Conservation (phyloP, 352 stramenopile genomes). For the Phytophthora niederhauseri region DNA sequence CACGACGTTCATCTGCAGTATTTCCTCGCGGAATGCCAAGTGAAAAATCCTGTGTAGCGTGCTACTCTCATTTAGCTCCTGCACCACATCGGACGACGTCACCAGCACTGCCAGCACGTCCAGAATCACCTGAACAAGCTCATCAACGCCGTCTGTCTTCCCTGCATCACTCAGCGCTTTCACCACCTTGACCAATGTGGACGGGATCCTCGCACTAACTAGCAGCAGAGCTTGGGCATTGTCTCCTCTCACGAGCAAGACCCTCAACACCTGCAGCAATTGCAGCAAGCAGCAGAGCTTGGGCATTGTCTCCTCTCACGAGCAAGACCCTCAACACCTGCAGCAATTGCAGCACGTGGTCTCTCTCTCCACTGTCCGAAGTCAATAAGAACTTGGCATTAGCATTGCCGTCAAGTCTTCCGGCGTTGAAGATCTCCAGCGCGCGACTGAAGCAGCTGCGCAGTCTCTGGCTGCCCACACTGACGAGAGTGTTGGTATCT, state of each 20-base stretch:
- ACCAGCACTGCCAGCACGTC: slow-evolving; percentile 39
- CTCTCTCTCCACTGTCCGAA: slow-evolving; percentile 5
- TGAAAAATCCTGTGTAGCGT: slow-evolving; percentile 62
- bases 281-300: slow-evolving; percentile 39
- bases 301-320: slow-evolving; percentile 12
- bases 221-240: slow-evolving; percentile 39
- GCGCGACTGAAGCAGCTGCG: slow-evolving; percentile 34
- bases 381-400: slow-evolving; percentile 16
- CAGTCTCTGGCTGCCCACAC: slow-evolving; percentile 45
- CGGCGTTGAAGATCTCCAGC: slow-evolving; percentile 47
- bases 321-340: slow-evolving; percentile 38
- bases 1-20: slow-evolving; percentile 20
- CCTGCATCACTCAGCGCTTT: slow-evolving; percentile 40
- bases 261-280: slow-evolving; percentile 37
- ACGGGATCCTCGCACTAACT: slow-evolving; percentile 56
- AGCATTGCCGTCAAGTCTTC: slow-evolving; percentile 31
- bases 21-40: slow-evolving; percentile 36
- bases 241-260: slow-evolving; percentile 27
- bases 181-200: slow-evolving; percentile 57
- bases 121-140: slow-evolving; percentile 32
- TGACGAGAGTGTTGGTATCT: slow-evolving; percentile 29
- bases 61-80: slow-evolving; percentile 54
- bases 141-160: neutral
- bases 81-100: slow-evolving; percentile 44
- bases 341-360: slow-evolving; percentile 29